Evolutionary conservation across 164 flowering plant species (phyloP).

Genomic region (grape (Vitis vinifera)): ASM3070453v1 NC_081815.1:18478001-18478500

Average conservation of each 20-base stretch:
- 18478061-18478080: conserved; percentile 66
- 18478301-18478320: no score
- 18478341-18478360: no score
- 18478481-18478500: not conserved
- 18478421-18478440: not conserved
- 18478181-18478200: conserved; percentile 28
- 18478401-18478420: not conserved
- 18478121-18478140: conserved; percentile 63
- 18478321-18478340: no score
- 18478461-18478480: not conserved
- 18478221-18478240: conserved; percentile 10
- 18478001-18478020: conserved; percentile 30
- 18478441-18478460: not conserved
- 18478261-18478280: no score
- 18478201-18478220: conserved; percentile 1
- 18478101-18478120: conserved; percentile 92
- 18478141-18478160: conserved; percentile 72
- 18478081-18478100: conserved; percentile 71
- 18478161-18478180: conserved; percentile 71
- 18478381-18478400: conserved; percentile 3
- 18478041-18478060: conserved; percentile 92
- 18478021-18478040: conserved; percentile 77
- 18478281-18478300: no score
- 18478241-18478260: not conserved
- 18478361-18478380: no score